A percentile compares a stretch with the other conserved stretches of the same genome.
These are phyloP conservation scores for Aspergillus sp. DNA, from an alignment of 2,329 filamentous ascomycete genomes.

Conservation along the genomic window DNA sequence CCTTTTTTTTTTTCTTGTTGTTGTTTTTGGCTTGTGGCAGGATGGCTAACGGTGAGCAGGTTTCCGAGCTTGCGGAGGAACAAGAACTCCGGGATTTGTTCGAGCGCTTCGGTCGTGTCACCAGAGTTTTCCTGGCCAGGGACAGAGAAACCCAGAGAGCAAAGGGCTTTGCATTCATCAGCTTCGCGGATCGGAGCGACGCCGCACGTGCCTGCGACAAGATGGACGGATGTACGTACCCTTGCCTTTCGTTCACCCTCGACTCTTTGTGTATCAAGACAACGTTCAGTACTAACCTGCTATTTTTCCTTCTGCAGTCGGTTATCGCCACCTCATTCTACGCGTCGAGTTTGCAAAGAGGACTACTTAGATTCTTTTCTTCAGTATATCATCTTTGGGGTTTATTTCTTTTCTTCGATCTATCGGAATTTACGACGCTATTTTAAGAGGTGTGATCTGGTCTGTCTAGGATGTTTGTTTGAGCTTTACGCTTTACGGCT, in stretches of 20 bases:
- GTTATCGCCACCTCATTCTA: conserved; percentile 54
- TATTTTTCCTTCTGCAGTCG: conserved; percentile 35
- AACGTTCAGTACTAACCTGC: background rate
- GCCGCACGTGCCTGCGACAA: conserved; percentile 92
- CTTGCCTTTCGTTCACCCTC: background rate
- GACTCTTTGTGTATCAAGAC: background rate
- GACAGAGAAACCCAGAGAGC: conserved; percentile 93
- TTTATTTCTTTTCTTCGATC: background rate
- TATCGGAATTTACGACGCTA: conserved; percentile 4
- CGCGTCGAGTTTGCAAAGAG: conserved; percentile 55
- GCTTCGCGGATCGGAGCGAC: conserved; percentile 85
- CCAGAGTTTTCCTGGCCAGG: conserved; percentile 95
- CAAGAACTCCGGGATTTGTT: conserved; percentile 95
- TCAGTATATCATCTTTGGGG: conserved; percentile 8
- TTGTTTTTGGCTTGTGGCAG: background rate
- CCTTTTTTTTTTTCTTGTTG: conserved; percentile 4
- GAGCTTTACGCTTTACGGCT: background rate
- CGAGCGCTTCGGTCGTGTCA: conserved; percentile 94
- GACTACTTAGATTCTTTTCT: conserved; percentile 32
- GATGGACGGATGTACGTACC: conserved; percentile 82
- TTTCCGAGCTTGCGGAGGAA: conserved; percentile 97
- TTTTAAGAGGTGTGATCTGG: background rate
- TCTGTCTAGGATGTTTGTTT: background rate
- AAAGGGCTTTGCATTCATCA: conserved; percentile 99
- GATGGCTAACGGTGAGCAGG: conserved; percentile 50